Evolutionary conservation across 306 rosid genomes (phyloP).

Genomic region (Quercus aquifolioides): DNA sequence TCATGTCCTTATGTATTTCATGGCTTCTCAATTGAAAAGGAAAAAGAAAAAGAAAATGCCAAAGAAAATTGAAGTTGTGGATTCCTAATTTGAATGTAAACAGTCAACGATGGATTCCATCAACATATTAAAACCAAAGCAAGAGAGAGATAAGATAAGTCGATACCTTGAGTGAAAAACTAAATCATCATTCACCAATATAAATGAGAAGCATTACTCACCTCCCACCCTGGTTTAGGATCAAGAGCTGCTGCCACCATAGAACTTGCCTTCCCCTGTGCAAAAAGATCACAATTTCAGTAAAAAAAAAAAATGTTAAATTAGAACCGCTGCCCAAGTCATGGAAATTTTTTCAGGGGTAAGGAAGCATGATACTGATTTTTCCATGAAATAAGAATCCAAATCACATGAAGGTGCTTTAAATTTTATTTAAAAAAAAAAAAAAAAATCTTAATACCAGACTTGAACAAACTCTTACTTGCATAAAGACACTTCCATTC

Average conservation of each 20-base stretch:
- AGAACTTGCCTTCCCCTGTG: conserved; percentile 88
- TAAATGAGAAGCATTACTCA: conserved; percentile 32
- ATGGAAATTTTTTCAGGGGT: background rate
- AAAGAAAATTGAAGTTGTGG: too few relatives aligned
- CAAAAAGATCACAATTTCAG: conserved; percentile 18
- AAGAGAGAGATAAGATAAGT: background rate
- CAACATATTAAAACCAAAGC: background rate
- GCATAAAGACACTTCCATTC: conserved; percentile 84
- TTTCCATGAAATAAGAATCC: background rate
- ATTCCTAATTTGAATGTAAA: too few relatives aligned
- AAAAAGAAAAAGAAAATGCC: too few relatives aligned
- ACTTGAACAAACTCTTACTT: conserved; percentile 45
- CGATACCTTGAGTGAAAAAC: background rate
- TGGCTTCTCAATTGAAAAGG: background rate
- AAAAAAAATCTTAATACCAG: background rate
- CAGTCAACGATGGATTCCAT: background rate
- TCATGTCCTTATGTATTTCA: background rate
- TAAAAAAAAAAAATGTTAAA: conserved; percentile 13
- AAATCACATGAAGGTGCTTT: background rate
- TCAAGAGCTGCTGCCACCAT: conserved; percentile 93
- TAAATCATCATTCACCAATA: background rate
- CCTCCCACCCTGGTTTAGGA: conserved; percentile 96
- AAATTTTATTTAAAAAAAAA: background rate
- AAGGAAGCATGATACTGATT: background rate
- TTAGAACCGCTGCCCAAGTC: background rate